Evolutionary conservation across 2,329 filamentous ascomycete genomes (phyloP).

Genomic region (Monilinia fructigena): DNA sequence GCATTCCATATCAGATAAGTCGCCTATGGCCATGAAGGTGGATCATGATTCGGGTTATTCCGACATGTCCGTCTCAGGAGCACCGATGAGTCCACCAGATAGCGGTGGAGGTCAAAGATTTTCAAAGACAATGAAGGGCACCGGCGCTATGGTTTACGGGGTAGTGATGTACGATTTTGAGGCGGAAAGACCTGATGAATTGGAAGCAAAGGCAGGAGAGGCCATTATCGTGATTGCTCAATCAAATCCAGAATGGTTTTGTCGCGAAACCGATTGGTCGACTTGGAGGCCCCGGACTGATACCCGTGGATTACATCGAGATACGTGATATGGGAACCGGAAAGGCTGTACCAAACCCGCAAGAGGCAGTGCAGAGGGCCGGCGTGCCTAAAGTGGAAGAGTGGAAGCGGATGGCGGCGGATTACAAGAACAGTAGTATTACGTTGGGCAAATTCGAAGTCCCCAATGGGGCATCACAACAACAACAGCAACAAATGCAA

Average conservation of each 20-base stretch:
- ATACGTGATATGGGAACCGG: constrained; percentile 92
- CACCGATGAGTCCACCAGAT: constrained; percentile 35
- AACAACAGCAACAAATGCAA: constrained; percentile 61
- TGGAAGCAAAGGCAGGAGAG: constrained; percentile 92
- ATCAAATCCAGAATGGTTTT: constrained; percentile 98
- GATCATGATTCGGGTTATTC: constrained; percentile 93
- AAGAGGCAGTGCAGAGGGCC: constrained; percentile 81
- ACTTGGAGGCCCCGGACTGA: constrained; percentile 90
- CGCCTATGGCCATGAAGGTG: constrained; percentile 53
- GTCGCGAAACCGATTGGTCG: constrained; percentile 98
- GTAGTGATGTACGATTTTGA: constrained; percentile 97
- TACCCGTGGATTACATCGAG: constrained; percentile 95
- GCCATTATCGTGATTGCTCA: constrained; percentile 98
- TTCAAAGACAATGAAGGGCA: constrained; percentile 54
- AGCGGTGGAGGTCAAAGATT: constrained; percentile 40
- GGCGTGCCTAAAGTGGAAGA: constrained; percentile 95
- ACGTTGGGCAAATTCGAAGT: constrained; percentile 86
- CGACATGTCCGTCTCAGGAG: constrained; percentile 48
- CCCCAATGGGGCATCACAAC: constrained; percentile 49
- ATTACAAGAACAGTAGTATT: constrained; percentile 99
- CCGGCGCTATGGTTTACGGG: constrained; percentile 89
- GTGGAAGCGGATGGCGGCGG: constrained; percentile 99
- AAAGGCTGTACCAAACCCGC: constrained; percentile 74
- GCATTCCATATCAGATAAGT: constrained; percentile 56
- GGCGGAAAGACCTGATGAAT: constrained; percentile 90